phyloP scores from a whole-genome alignment of 805 yeast species.

The Suhomyces emberorum region DNA sequence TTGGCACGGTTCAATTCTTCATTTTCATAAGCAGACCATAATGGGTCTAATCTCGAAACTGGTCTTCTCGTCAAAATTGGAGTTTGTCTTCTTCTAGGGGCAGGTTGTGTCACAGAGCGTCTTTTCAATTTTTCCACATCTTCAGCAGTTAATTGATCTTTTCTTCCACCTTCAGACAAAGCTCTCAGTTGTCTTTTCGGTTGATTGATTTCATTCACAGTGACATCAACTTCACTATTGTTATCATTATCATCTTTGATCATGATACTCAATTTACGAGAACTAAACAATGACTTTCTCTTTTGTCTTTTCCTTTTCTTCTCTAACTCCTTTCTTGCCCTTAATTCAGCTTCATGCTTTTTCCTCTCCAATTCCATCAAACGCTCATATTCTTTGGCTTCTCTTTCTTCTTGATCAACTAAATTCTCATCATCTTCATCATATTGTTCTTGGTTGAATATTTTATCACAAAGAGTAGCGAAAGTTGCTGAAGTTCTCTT shows the following conservation, averaged over 20 bases:
- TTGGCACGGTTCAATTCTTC: slow-evolving; percentile 43
- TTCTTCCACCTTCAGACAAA: slow-evolving; percentile 29
- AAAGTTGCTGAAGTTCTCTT: slow-evolving; percentile 75
- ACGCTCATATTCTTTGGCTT: slow-evolving; percentile 45
- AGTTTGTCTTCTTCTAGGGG: slow-evolving; percentile 27
- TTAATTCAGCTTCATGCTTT: slow-evolving; percentile 52
- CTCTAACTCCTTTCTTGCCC: slow-evolving; percentile 46
- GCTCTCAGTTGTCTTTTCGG: slow-evolving; percentile 40
- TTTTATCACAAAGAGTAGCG: slow-evolving; percentile 73
- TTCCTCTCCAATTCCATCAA: slow-evolving; percentile 44
- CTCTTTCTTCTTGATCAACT: slow-evolving; percentile 41
- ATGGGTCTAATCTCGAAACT: slow-evolving; percentile 54
- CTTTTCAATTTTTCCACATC: slow-evolving; percentile 45
- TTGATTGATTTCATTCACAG: slow-evolving; percentile 26
- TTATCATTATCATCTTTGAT: slow-evolving; percentile 30
- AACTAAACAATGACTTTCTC: slow-evolving; percentile 37
- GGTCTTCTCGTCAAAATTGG: slow-evolving; percentile 51
- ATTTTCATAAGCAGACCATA: slow-evolving; percentile 50
- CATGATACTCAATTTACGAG: slow-evolving; percentile 34
- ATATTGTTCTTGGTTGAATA: slow-evolving; percentile 63
- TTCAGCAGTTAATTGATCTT: slow-evolving; percentile 37
- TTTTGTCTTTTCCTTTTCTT: slow-evolving; percentile 42
- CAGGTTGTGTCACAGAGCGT: slow-evolving; percentile 46
- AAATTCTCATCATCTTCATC: slow-evolving; percentile 48
- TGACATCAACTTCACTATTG: slow-evolving; percentile 19